Evolutionary conservation across 441 rosid genomes (phyloP), one percentile per base, ranked within the genome.

Genomic region (Corymbia calophylla): DNA sequence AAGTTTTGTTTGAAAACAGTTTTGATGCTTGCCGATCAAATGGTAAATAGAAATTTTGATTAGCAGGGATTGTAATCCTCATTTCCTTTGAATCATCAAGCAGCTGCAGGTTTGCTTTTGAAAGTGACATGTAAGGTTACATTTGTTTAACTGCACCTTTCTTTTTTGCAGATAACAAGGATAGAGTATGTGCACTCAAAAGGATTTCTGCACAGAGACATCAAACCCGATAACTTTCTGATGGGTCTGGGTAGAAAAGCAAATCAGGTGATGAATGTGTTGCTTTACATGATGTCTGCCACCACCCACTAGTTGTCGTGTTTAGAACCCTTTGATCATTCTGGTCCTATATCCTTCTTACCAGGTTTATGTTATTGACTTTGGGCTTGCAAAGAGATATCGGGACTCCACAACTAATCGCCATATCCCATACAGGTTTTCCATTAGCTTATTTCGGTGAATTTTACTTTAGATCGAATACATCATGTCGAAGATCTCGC

Each of bases 1-100:
- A 96, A 95, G 90, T 94, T 96, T 91, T 93, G 96, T 17, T 91
- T 95, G 87, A 96, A 96, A 91, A 94, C 96, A 3, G 97, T 96
- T 66, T 82, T 96, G 88, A 89, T 95, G 90, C 91, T 96, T 91
- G 97, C 97, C 89, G 97, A 94, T 48, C 97, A 95, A 90, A 94
- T 96, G 96, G 96, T 95, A 93, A 80, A 47, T 60, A 11, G 10
- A 49, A n/a, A 62, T 89, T n/a, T 35, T 19, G 17, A 56, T 60
- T 44, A 23, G 87, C 32, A 47, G 7, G 87, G 87, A 86, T 53
- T 31, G 87, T 17, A 48, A 86, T 31, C 21, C 14, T 53, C 66
- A 53, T 35, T 85, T 44, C 39, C 60, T 66, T 86, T 23, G 62
- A 17, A 53, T 68, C 29, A 18, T 68, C 84, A 73, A 54, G 70